A percentile compares a stretch with the other conserved stretches of the same genome.
These are phyloP conservation scores for Megacollybia marginata DNA, from an alignment of 768 basidiomycete species.

Conservation along the genomic window DNA sequence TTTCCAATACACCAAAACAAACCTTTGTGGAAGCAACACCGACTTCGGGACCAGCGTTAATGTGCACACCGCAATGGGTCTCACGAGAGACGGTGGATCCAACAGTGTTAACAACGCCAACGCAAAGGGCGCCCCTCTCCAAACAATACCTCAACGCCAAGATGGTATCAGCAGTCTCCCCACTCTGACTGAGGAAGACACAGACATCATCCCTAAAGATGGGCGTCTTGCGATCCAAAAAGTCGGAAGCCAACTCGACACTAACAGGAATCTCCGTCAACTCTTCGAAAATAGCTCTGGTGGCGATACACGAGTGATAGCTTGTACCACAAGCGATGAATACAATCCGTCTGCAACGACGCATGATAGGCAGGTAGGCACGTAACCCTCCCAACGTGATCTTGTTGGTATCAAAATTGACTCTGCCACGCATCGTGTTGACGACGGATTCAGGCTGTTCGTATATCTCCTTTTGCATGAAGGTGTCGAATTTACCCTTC, in stretches of 20 bases:
- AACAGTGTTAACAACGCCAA: constrained; percentile 98
- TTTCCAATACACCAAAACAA: constrained; percentile 7
- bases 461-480: constrained; percentile 99
- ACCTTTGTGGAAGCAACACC: constrained; percentile 99
- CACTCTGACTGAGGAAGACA: constrained; percentile 94
- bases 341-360: constrained; percentile 88
- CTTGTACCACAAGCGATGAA: constrained; percentile 99
- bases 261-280: constrained; percentile 97
- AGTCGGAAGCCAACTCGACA: constrained; percentile 96
- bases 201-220: constrained; percentile 99
- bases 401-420: constrained; percentile 91
- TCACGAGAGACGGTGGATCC: constrained; percentile 97
- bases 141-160: constrained; percentile 93
- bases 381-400: constrained; percentile 95
- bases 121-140: constrained; percentile 92
- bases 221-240: constrained; percentile 97
- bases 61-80: constrained; percentile 98
- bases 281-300: constrained; percentile 97
- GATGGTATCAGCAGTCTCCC: constrained; percentile 98
- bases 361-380: constrained; percentile 91
- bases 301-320: constrained; percentile 96
- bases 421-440: constrained; percentile 99
- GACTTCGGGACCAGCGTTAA: constrained; percentile 98
- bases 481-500: constrained; percentile 99
- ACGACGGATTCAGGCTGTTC: constrained; percentile 99